phyloP scores from a whole-genome alignment of 139 green algal species.

The Gonium pectorale region DNA sequence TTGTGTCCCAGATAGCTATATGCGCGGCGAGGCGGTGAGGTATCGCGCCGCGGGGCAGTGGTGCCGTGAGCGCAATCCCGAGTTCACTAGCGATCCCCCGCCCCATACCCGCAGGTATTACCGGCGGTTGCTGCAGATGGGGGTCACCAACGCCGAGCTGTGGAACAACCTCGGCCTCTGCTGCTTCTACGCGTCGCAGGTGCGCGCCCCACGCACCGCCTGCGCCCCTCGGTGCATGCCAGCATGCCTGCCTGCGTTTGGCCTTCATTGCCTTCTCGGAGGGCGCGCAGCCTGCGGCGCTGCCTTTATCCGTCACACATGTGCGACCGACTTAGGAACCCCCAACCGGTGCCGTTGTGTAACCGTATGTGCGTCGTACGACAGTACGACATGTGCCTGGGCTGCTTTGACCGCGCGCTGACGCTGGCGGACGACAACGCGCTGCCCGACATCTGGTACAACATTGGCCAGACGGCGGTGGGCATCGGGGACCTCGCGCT shows the following conservation, averaged over 20 bases:
- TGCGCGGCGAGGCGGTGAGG: too few relatives aligned
- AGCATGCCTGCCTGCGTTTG: too few relatives aligned
- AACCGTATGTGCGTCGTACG: too few relatives aligned
- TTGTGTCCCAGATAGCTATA: too few relatives aligned
- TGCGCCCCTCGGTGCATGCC: too few relatives aligned
- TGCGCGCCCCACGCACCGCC: background rate
- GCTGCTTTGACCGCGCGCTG: constrained; percentile 81
- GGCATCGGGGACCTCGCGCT: constrained; percentile 83
- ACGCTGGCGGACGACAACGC: constrained; percentile 63
- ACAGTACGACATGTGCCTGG: constrained; percentile 82
- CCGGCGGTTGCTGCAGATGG: constrained; percentile 76
- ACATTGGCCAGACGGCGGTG: constrained; percentile 76
- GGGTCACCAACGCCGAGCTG: constrained; percentile 79
- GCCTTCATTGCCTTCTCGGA: too few relatives aligned
- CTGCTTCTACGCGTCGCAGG: constrained; percentile 86
- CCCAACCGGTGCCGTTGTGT: background rate
- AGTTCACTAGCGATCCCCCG: background rate
- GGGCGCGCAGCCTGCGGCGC: too few relatives aligned
- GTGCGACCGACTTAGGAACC: background rate
- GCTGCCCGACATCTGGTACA: constrained; percentile 82
- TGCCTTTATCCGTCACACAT: too few relatives aligned
- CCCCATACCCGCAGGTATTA: constrained; percentile 50
- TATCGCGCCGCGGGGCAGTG: too few relatives aligned
- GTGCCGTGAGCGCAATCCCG: too few relatives aligned
- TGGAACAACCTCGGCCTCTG: constrained; percentile 88